phyloP scores from a whole-genome alignment of 257 asterid genomes.

The Nicotiana noctiflora region DNA sequence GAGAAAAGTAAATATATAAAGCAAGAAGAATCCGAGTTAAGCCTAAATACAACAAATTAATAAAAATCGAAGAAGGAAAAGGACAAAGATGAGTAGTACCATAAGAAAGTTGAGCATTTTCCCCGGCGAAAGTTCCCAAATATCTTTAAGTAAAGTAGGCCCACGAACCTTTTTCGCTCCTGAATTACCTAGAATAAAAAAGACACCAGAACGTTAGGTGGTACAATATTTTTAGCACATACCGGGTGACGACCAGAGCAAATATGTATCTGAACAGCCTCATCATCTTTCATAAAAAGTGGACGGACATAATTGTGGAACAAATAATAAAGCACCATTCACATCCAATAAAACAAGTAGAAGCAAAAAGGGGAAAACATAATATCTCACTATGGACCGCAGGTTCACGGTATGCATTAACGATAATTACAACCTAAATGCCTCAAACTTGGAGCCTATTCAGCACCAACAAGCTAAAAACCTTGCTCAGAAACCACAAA shows the following conservation, averaged over 20 bases:
- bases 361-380: neutral
- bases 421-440: neutral
- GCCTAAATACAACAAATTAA: too few relatives aligned
- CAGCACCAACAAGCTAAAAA: neutral
- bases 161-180: too few relatives aligned
- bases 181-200: too few relatives aligned
- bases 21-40: too few relatives aligned
- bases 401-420: neutral
- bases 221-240: constrained; percentile 26
- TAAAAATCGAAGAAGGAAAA: too few relatives aligned
- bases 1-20: too few relatives aligned
- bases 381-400: neutral
- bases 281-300: constrained; percentile 51
- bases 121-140: too few relatives aligned
- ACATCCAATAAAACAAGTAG: constrained; percentile 10
- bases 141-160: too few relatives aligned
- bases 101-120: too few relatives aligned
- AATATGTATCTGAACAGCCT: constrained; percentile 74
- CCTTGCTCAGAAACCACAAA: neutral
- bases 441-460: neutral
- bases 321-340: constrained; percentile 5
- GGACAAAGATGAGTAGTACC: too few relatives aligned
- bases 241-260: constrained; percentile 89
- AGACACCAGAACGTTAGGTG: too few relatives aligned
- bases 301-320: constrained; percentile 83